These are phyloP conservation scores for Flaveria trinervia DNA, from an alignment of 129 eudicot genomes.

Conservation along the genomic window DNA sequence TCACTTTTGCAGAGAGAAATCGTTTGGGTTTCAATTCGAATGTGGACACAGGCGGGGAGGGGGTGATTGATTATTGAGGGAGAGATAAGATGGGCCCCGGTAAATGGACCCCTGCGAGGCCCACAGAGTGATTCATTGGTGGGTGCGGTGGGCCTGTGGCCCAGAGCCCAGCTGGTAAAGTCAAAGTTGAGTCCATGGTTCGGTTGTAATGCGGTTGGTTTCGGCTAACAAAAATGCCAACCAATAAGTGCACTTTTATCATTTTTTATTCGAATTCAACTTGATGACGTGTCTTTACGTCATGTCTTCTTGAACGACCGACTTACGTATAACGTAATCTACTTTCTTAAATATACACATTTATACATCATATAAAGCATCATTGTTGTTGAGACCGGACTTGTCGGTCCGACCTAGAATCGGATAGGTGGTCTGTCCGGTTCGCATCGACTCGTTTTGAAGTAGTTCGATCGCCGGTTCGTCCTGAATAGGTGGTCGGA, in stretches of 20 bases:
- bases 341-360: too few relatives aligned
- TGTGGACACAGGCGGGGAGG: constrained; percentile 28
- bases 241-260: background rate
- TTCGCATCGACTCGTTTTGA: too few relatives aligned
- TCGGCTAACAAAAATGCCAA: constrained; percentile 18
- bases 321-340: too few relatives aligned
- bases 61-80: background rate
- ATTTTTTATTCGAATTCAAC: background rate
- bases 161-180: constrained; percentile 26
- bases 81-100: constrained; percentile 24
- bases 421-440: too few relatives aligned
- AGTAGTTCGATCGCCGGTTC: too few relatives aligned
- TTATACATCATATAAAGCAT: too few relatives aligned
- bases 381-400: too few relatives aligned
- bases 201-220: constrained; percentile 15
- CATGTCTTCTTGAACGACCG: too few relatives aligned
- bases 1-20: background rate
- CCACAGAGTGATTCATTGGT: constrained; percentile 18
- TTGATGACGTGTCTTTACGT: too few relatives aligned
- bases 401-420: too few relatives aligned
- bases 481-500: too few relatives aligned
- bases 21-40: constrained; percentile 28
- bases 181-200: constrained; percentile 17
- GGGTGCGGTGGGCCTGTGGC: constrained; percentile 12
- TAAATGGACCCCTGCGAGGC: background rate